A percentile compares a stretch with the other conserved stretches of the same genome.
Evolutionary conservation across 2,329 filamentous ascomycete genomes (phyloP).

Genomic region (Stemphylium vesicarium): DNA sequence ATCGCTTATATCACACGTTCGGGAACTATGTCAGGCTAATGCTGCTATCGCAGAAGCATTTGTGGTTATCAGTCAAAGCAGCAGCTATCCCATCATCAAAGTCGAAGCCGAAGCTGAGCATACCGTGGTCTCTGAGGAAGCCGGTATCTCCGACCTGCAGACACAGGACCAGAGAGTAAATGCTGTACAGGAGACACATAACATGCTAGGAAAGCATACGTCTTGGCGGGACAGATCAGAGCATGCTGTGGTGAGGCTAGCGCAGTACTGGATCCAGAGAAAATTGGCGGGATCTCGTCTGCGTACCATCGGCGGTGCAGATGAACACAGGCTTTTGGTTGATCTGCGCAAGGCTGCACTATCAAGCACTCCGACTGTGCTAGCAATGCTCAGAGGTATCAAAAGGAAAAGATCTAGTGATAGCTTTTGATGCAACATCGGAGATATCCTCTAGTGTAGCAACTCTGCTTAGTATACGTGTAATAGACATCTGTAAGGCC

Average conservation of each 20-base stretch:
- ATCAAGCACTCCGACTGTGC: too few relatives aligned
- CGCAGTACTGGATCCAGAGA: too few relatives aligned
- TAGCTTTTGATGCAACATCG: too few relatives aligned
- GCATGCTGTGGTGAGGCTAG: not conserved
- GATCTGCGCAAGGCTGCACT: too few relatives aligned
- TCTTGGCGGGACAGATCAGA: not conserved
- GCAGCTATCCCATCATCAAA: not conserved
- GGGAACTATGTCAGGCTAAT: slow-evolving; percentile 11
- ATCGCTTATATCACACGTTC: slow-evolving; percentile 1
- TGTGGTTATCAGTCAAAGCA: not conserved
- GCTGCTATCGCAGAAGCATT: slow-evolving; percentile 9
- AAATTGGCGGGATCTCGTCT: too few relatives aligned
- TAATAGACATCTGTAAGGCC: too few relatives aligned
- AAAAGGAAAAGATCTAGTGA: too few relatives aligned
- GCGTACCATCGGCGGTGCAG: too few relatives aligned
- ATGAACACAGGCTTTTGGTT: too few relatives aligned
- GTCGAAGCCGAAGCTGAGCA: slow-evolving; percentile 5
- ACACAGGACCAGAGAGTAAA: not conserved
- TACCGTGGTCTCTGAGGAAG: not conserved
- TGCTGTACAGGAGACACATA: not conserved
- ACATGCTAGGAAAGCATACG: not conserved
- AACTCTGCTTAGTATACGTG: too few relatives aligned
- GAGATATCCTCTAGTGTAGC: too few relatives aligned
- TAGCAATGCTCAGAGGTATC: too few relatives aligned
- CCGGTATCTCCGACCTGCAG: not conserved